A percentile compares a stretch with the other conserved stretches of the same genome.
Evolutionary conservation across 345 rosid species (phyloP).

Genomic region (Melaleuca quinquenervia): DNA sequence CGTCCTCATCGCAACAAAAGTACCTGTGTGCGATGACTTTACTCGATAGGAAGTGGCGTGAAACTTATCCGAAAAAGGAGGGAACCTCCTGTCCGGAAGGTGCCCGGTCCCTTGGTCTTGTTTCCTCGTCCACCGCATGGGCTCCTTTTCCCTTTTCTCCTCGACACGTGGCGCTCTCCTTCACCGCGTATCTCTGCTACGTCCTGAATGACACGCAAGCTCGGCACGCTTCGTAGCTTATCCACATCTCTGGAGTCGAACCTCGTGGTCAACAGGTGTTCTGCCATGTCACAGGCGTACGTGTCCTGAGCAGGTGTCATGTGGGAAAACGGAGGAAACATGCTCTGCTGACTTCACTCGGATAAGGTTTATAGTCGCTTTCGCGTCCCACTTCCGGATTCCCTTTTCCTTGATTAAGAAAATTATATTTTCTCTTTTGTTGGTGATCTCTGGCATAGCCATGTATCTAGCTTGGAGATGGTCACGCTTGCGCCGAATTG

Average conservation of each 20-base stretch:
- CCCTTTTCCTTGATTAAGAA: not conserved
- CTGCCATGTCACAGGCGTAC: conserved; percentile 14
- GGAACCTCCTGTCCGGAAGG: not conserved
- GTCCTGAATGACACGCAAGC: conserved; percentile 24
- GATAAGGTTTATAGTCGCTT: not conserved
- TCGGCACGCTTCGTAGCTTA: conserved; percentile 5
- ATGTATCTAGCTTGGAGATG: not conserved
- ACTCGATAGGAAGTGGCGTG: conserved; percentile 7
- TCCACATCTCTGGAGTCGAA: not conserved
- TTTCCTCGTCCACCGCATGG: conserved; percentile 19
- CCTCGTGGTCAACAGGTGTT: conserved; percentile 11
- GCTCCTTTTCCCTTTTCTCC: not conserved
- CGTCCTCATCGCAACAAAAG: not conserved
- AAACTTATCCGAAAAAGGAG: conserved; percentile 22
- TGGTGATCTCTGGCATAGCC: not conserved
- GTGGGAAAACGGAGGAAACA: not conserved
- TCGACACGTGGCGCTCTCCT: conserved; percentile 12
- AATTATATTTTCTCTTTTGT: not conserved
- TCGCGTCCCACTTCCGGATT: not conserved
- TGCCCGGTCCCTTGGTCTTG: not conserved
- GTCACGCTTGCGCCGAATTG: not conserved
- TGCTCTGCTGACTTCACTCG: not conserved
- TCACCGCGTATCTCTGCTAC: conserved; percentile 12
- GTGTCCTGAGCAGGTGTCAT: not conserved
- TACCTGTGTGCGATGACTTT: not conserved